phyloP scores from a whole-genome alignment of 2,329 filamentous ascomycete species.

The Aciculosporium take region DNA sequence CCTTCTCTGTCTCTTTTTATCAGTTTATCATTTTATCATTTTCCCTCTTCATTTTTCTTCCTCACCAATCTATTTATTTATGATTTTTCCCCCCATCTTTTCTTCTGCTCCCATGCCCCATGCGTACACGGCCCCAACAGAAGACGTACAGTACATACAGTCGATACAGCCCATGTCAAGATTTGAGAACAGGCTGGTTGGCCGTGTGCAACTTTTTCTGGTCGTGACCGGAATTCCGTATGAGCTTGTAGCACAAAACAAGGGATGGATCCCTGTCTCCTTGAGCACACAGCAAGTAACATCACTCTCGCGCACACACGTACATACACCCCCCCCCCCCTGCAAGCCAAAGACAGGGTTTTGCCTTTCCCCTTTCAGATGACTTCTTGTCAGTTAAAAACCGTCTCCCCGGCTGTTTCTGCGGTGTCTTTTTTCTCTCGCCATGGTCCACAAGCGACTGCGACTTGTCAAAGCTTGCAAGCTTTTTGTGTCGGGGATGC shows the following conservation, averaged over 20 bases:
- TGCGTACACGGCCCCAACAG: not conserved
- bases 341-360: not conserved
- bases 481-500: slow-evolving; percentile 1
- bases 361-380: not conserved
- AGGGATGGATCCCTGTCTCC: not conserved
- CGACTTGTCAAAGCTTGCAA: not conserved
- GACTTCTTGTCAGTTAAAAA: not conserved
- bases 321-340: not conserved
- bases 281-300: not conserved
- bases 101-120: not conserved
- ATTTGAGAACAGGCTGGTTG: not conserved
- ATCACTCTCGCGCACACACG: not conserved
- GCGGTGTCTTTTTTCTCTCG: not conserved
- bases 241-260: not conserved
- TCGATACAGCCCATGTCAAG: not conserved
- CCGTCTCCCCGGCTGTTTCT: not conserved
- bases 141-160: too few species aligned
- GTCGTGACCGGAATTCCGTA: not conserved
- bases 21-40: not conserved
- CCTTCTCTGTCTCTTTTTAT: not conserved
- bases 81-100: not conserved
- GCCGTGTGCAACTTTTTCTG: not conserved
- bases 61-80: too few species aligned
- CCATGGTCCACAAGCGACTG: not conserved
- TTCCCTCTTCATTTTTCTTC: not conserved